phyloP scores from a whole-genome alignment of 768 basidiomycete genomes.

The Mycena olivaceomarginata region DNA sequence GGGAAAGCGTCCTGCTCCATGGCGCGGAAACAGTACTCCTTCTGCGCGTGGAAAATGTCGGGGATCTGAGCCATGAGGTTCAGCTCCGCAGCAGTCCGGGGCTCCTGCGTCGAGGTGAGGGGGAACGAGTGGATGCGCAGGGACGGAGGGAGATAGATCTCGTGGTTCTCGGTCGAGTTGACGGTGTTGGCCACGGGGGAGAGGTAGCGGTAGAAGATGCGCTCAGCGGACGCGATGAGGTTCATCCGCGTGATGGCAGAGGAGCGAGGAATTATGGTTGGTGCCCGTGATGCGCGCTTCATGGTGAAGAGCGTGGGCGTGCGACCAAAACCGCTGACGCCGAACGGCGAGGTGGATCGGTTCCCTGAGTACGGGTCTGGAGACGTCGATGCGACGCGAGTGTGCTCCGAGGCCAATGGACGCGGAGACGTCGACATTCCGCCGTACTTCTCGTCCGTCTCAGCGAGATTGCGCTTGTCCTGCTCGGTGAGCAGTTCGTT shows the following conservation, averaged over 20 bases:
- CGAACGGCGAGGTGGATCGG: constrained; percentile 87
- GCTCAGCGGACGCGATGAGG: constrained; percentile 94
- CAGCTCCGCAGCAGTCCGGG: constrained; percentile 80
- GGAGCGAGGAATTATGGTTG: constrained; percentile 95
- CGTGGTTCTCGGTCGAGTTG: constrained; percentile 92
- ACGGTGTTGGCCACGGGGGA: constrained; percentile 86
- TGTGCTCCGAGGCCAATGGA: constrained; percentile 61
- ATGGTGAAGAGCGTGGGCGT: constrained; percentile 87
- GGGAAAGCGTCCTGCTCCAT: constrained; percentile 98
- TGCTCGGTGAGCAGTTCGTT: constrained; percentile 81
- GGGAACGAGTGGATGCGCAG: constrained; percentile 96
- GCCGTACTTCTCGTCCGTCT: constrained; percentile 69
- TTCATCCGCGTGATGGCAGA: constrained; percentile 93
- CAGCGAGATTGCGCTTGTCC: constrained; percentile 80
- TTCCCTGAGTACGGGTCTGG: constrained; percentile 66
- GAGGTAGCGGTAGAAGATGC: constrained; percentile 96
- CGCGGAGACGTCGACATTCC: constrained; percentile 58
- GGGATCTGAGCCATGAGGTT: constrained; percentile 92
- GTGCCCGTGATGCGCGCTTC: constrained; percentile 90
- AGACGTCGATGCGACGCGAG: constrained; percentile 68
- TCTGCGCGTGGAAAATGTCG: constrained; percentile 98
- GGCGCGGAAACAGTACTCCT: constrained; percentile 96
- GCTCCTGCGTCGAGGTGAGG: constrained; percentile 83
- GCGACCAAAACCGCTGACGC: constrained; percentile 76
- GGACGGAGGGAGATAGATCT: constrained; percentile 97